phyloP scores from a whole-genome alignment of 1,139 yeast genomes.

The Suhomyces bolitotheri region DNA sequence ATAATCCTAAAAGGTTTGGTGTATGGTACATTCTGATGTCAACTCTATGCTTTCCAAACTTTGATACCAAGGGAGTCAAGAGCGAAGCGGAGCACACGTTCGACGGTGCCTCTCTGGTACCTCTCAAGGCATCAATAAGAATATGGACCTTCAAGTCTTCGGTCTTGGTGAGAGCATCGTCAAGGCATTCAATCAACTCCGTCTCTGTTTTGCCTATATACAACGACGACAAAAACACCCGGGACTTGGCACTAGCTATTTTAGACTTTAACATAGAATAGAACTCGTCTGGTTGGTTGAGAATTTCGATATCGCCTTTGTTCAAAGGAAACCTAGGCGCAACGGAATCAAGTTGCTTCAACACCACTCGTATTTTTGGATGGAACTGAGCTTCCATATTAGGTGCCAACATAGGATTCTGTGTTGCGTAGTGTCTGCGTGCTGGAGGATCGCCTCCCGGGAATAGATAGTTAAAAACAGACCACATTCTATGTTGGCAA shows the following conservation, averaged over 20 bases:
- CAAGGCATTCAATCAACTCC: constrained; percentile 66
- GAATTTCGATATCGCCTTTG: constrained; percentile 61
- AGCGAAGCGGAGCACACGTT: constrained; percentile 71
- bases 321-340: constrained; percentile 69
- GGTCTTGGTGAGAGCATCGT: constrained; percentile 58
- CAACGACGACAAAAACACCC: constrained; percentile 80
- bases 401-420: constrained; percentile 26
- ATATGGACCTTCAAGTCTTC: constrained; percentile 67
- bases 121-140: constrained; percentile 84
- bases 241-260: constrained; percentile 51
- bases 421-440: constrained; percentile 29
- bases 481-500: constrained; percentile 8
- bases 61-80: constrained; percentile 63
- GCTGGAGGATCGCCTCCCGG: constrained; percentile 11
- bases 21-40: constrained; percentile 87
- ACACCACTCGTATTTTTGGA: constrained; percentile 49
- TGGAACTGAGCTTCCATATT: constrained; percentile 35
- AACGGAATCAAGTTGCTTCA: constrained; percentile 60
- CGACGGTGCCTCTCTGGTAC: constrained; percentile 88
- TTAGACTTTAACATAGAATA: constrained; percentile 60
- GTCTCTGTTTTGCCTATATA: constrained; percentile 83
- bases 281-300: constrained; percentile 68
- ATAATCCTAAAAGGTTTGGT: constrained; percentile 75
- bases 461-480: constrained; percentile 10
- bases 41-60: constrained; percentile 68